Conservation (phyloP, 108 stramenopile genomes). For the Schizochytrium sp. region DNA sequence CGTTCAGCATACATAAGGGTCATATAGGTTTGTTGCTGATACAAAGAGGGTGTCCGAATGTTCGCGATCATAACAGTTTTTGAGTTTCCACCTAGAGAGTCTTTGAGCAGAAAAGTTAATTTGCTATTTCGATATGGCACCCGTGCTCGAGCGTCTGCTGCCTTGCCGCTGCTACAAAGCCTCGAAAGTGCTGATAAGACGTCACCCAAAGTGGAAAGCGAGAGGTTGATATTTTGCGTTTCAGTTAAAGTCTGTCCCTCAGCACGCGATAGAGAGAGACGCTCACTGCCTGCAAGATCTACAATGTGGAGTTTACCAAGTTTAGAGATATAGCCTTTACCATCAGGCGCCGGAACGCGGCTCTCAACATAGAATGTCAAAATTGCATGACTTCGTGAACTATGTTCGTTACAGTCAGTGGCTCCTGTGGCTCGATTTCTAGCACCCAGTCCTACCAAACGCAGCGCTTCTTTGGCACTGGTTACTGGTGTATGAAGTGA, state of each 20-base stretch:
- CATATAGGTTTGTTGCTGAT: constrained; percentile 95
- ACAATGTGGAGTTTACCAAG: constrained; percentile 59
- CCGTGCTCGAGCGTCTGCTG: constrained; percentile 83
- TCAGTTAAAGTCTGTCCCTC: constrained; percentile 17
- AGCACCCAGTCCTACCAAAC: constrained; percentile 66
- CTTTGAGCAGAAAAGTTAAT: constrained; percentile 97
- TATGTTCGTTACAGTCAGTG: constrained; percentile 74
- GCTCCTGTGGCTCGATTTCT: constrained; percentile 67
- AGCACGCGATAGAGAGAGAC: constrained; percentile 43
- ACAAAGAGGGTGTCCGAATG: constrained; percentile 95
- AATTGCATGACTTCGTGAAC: constrained; percentile 76
- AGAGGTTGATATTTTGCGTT: constrained; percentile 69
- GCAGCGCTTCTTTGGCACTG: constrained; percentile 69
- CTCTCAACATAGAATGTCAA: constrained; percentile 74
- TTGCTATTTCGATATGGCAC: constrained; percentile 99
- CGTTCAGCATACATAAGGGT: constrained; percentile 97
- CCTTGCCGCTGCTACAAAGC: not conserved
- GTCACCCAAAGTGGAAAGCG: constrained; percentile 62
- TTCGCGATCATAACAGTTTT: constrained; percentile 92
- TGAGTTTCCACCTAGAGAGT: constrained; percentile 93
- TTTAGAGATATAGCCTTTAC: not conserved
- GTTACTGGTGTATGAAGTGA: constrained; percentile 73
- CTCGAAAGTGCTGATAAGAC: constrained; percentile 47
- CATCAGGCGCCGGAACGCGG: constrained; percentile 23
- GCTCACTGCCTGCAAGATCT: constrained; percentile 63